Percentiles rank a stretch among this genome's conserved stretches.
phyloP scores from a whole-genome alignment of 1,284 basidiomycete genomes.

The Leccinum insolens region DNA sequence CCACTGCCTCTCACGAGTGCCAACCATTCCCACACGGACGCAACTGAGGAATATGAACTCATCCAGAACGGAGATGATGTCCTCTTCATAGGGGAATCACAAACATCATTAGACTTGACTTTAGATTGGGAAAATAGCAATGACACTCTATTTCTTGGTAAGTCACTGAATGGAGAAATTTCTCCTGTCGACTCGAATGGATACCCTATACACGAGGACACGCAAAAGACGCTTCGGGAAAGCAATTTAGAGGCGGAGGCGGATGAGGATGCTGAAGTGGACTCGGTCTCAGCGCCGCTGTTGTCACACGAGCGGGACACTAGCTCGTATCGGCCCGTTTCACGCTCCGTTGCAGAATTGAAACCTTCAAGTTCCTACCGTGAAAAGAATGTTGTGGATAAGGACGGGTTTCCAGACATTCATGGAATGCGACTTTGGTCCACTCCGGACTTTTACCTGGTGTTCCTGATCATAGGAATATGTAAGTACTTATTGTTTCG shows the following conservation, averaged over 20 bases:
- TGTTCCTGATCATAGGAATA: slow-evolving; percentile 72
- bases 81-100: slow-evolving; percentile 31
- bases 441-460: slow-evolving; percentile 72
- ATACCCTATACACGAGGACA: slow-evolving; percentile 26
- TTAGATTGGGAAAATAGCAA: slow-evolving; percentile 66
- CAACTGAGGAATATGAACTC: slow-evolving; percentile 13
- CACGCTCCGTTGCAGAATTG: slow-evolving; percentile 20
- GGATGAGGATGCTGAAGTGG: slow-evolving; percentile 7
- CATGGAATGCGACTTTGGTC: slow-evolving; percentile 50
- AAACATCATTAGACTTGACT: slow-evolving; percentile 36
- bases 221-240: slow-evolving; percentile 33
- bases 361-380: slow-evolving; percentile 2
- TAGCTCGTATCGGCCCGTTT: slow-evolving; percentile 8
- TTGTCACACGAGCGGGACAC: slow-evolving; percentile 16
- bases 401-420: slow-evolving; percentile 41
- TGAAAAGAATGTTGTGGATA: slow-evolving; percentile 14
- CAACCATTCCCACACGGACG: neutral
- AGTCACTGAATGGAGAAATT: slow-evolving; percentile 25
- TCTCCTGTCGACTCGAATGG: slow-evolving; percentile 29
- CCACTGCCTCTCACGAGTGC: slow-evolving; percentile 43
- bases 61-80: slow-evolving; percentile 17
- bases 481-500: slow-evolving; percentile 46
- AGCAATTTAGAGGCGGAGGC: slow-evolving; percentile 31
- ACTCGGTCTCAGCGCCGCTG: slow-evolving; percentile 19
- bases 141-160: slow-evolving; percentile 40